Percentiles rank a stretch among this genome's conserved stretches.
phyloP scores from a whole-genome alignment of 2,329 filamentous ascomycete genomes.

The Exserohilum rostratum region DNA sequence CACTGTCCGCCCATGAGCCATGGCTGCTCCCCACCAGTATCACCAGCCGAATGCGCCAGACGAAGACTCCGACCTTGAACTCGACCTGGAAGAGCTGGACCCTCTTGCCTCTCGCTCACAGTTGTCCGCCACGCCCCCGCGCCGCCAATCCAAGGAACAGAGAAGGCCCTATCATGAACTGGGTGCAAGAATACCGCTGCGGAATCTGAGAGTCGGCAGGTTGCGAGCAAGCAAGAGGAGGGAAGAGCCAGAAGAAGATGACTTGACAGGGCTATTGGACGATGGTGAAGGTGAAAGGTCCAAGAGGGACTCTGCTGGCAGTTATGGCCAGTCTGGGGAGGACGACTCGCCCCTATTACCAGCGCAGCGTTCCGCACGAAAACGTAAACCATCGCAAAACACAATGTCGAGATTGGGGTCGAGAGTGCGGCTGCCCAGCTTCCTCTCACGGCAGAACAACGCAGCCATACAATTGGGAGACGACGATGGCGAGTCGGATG shows the following conservation, averaged over 20 bases:
- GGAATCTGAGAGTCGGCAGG: constrained; percentile 61
- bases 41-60: constrained; percentile 66
- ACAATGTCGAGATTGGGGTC: constrained; percentile 57
- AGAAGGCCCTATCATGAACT: constrained; percentile 48
- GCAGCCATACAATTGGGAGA: constrained; percentile 35
- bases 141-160: constrained; percentile 39
- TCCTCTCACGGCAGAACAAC: constrained; percentile 56
- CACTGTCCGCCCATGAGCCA: constrained; percentile 46
- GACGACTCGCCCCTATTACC: constrained; percentile 79
- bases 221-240: constrained; percentile 50
- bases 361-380: constrained; percentile 35
- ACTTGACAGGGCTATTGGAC: constrained; percentile 70
- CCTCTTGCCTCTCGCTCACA: constrained; percentile 53
- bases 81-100: constrained; percentile 82
- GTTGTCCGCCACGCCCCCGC: constrained; percentile 32
- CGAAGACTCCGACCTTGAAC: constrained; percentile 74
- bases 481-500: constrained; percentile 48
- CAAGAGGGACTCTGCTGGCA: constrained; percentile 64
- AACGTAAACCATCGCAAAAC: constrained; percentile 34
- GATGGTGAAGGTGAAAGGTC: constrained; percentile 65
- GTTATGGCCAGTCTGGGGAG: constrained; percentile 60
- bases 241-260: constrained; percentile 65
- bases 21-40: constrained; percentile 55
- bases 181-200: constrained; percentile 69
- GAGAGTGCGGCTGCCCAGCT: constrained; percentile 68